Percentiles rank a stretch among this genome's conserved stretches.
phyloP scores from a whole-genome alignment of 2,329 filamentous ascomycete genomes.

The Verticillium isaacii region DNA sequence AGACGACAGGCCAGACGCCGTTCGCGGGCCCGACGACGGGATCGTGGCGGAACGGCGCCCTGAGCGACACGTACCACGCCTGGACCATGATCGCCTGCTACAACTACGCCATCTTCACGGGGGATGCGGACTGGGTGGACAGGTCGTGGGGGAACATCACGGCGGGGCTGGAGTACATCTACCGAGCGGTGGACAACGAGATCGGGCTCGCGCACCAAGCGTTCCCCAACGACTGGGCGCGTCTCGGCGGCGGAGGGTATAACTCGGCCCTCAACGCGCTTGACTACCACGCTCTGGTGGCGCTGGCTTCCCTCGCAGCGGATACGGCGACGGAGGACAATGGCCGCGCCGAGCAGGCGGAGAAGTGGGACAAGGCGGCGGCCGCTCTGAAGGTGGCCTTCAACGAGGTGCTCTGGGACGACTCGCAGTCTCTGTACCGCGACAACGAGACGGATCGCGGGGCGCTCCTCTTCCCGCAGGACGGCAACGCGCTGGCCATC shows the following conservation, averaged over 20 bases:
- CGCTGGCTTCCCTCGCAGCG: constrained; percentile 14
- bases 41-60: constrained; percentile 12
- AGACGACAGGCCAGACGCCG: constrained; percentile 14
- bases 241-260: constrained; percentile 21
- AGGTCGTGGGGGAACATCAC: constrained; percentile 37
- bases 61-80: constrained; percentile 24
- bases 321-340: constrained; percentile 6
- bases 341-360: constrained; percentile 4
- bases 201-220: constrained; percentile 13
- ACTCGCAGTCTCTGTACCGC: constrained; percentile 35
- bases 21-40: constrained; percentile 17
- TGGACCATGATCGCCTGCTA: constrained; percentile 48
- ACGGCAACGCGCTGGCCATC: constrained; percentile 44
- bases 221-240: constrained; percentile 22
- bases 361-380: constrained; percentile 7
- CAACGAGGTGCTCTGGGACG: constrained; percentile 40
- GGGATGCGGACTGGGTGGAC: constrained; percentile 34
- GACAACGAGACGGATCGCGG: constrained; percentile 39
- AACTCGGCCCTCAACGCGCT: constrained; percentile 26
- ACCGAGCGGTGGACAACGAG: constrained; percentile 8
- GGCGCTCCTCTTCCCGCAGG: constrained; percentile 37
- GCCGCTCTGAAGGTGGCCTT: constrained; percentile 24
- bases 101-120: constrained; percentile 43
- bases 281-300: constrained; percentile 21
- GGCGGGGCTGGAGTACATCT: constrained; percentile 19